These are phyloP conservation scores for Salinomyces thailandicus DNA, from an alignment of 2,329 filamentous ascomycete species.

Conservation along the genomic window DNA sequence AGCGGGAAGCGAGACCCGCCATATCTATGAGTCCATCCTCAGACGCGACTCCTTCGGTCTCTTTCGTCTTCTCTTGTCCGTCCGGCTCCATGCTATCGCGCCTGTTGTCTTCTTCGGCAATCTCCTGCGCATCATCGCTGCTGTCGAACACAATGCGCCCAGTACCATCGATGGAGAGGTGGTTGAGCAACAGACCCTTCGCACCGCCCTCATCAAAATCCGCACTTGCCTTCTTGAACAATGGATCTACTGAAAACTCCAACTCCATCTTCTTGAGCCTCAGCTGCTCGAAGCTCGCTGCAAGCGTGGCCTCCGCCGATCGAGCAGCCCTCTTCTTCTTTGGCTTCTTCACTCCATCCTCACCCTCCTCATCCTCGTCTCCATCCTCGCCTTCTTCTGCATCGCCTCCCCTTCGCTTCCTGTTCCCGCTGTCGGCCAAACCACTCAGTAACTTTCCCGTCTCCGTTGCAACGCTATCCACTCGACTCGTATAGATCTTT, in stretches of 20 bases:
- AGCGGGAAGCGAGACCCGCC: conserved; percentile 59
- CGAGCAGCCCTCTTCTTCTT: conserved; percentile 62
- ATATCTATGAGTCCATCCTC: conserved; percentile 71
- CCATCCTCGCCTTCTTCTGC: conserved; percentile 56
- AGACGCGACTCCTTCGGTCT: conserved; percentile 31
- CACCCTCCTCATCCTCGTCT: conserved; percentile 47
- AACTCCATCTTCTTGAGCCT: conserved; percentile 96
- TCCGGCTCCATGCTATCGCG: conserved; percentile 31
- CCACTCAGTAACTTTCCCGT: conserved; percentile 91
- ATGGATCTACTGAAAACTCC: conserved; percentile 88
- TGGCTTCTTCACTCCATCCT: conserved; percentile 44
- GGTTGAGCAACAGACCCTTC: conserved; percentile 87
- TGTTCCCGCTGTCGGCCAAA: conserved; percentile 66
- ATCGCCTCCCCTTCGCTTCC: conserved; percentile 48
- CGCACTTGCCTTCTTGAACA: conserved; percentile 98
- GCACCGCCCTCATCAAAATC: conserved; percentile 98
- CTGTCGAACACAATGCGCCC: conserved; percentile 97
- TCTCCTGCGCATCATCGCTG: conserved; percentile 67
- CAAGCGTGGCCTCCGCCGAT: conserved; percentile 87
- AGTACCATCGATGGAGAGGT: conserved; percentile 85
- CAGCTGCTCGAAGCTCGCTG: conserved; percentile 73
- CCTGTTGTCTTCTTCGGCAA: conserved; percentile 27
- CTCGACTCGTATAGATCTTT: conserved; percentile 97
- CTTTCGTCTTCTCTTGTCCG: conserved; percentile 34
- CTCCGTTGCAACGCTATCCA: conserved; percentile 95